Percentiles rank a stretch among this genome's conserved stretches.
Conservation (phyloP, 2,329 filamentous ascomycete species). For the Exserohilum turcica region DNA sequence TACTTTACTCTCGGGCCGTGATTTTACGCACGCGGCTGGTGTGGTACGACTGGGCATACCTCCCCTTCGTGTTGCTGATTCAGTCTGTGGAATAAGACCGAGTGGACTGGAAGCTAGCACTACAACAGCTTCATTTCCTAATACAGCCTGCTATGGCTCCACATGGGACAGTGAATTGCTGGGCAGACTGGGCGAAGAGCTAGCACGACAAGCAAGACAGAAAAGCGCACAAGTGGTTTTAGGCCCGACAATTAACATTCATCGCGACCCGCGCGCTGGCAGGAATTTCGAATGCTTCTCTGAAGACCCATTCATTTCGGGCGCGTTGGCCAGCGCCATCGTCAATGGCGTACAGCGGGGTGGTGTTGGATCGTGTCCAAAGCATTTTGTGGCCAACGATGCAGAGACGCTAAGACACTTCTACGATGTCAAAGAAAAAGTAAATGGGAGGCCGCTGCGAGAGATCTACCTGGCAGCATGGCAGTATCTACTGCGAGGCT, state of each 20-base stretch:
- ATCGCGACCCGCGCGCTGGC: slow-evolving; percentile 16
- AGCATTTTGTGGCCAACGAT: slow-evolving; percentile 72
- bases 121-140: background rate
- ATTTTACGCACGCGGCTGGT: background rate
- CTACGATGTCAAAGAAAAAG: slow-evolving; percentile 58
- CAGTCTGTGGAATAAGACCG: background rate
- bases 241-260: slow-evolving; percentile 38
- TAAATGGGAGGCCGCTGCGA: slow-evolving; percentile 63
- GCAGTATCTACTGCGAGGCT: slow-evolving; percentile 30
- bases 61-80: background rate
- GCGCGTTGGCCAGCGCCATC: slow-evolving; percentile 2
- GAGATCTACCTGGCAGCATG: slow-evolving; percentile 40
- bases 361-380: slow-evolving; percentile 42
- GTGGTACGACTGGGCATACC: background rate
- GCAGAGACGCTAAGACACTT: background rate
- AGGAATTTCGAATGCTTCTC: slow-evolving; percentile 18
- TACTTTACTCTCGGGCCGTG: background rate
- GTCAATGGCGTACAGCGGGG: slow-evolving; percentile 54
- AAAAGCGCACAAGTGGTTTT: slow-evolving; percentile 15
- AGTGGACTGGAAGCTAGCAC: background rate
- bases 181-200: slow-evolving; percentile 26
- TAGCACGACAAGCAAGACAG: slow-evolving; percentile 13
- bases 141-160: background rate
- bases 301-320: slow-evolving; percentile 18
- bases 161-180: background rate